A percentile compares a stretch with the other conserved stretches of the same genome.
Conservation (phyloP, 331 rosid genomes). For the Acacia pycnantha region DNA sequence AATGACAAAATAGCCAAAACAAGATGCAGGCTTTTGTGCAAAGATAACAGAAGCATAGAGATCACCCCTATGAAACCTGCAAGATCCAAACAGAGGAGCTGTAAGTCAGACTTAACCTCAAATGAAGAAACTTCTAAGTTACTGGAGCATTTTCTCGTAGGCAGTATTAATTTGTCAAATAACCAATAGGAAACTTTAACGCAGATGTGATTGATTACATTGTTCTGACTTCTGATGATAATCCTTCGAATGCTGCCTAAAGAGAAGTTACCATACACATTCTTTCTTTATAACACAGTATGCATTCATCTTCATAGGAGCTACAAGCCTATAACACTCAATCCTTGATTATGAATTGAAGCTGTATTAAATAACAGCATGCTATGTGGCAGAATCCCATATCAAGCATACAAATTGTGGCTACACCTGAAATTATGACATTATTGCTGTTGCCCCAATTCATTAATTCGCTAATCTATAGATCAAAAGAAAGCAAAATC, state of each 20-base stretch:
- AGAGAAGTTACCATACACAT: slow-evolving; percentile 1
- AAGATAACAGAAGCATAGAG: slow-evolving; percentile 66
- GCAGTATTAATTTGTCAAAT: slow-evolving; percentile 9
- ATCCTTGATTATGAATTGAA: neutral
- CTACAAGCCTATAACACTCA: neutral
- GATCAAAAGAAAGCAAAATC: neutral
- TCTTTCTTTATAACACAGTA: neutral
- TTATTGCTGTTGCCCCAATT: neutral
- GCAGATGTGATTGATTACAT: neutral
- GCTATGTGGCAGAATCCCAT: too few species aligned
- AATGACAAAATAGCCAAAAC: slow-evolving; percentile 68
- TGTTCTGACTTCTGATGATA: neutral
- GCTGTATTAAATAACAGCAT: neutral
- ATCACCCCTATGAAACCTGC: slow-evolving; percentile 66
- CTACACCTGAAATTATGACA: neutral
- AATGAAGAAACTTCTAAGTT: slow-evolving; percentile 15
- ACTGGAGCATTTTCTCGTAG: neutral
- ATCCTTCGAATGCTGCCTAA: neutral
- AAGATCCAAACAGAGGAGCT: slow-evolving; percentile 2
- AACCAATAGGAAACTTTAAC: neutral
- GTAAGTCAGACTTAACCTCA: slow-evolving; percentile 23
- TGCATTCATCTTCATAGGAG: slow-evolving; percentile 19
- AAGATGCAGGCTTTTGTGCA: slow-evolving; percentile 68
- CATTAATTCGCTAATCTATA: neutral
- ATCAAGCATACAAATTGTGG: too few species aligned